Evolutionary conservation across 2,329 filamentous ascomycete genomes (phyloP).

Genomic region (Arthroderma uncinatum): DNA sequence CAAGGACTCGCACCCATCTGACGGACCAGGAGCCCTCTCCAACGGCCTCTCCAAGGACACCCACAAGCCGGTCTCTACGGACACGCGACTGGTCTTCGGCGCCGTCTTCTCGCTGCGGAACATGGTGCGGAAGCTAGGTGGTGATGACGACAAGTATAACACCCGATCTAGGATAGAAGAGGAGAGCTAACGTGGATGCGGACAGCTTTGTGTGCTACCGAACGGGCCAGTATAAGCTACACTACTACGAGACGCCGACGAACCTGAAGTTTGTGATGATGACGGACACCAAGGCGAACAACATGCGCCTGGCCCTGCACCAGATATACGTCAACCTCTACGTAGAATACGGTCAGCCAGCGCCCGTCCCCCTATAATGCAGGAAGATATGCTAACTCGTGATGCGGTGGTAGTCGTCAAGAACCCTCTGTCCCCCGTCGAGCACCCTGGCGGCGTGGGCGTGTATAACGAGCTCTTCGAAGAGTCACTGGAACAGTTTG

Average conservation of each 20-base stretch:
- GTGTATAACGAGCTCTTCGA: slow-evolving; percentile 57
- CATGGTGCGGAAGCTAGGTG: slow-evolving; percentile 91
- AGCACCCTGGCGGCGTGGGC: slow-evolving; percentile 50
- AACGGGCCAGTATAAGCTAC: slow-evolving; percentile 91
- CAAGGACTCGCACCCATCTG: slow-evolving; percentile 29
- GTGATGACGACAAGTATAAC: slow-evolving; percentile 63
- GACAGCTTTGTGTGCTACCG: slow-evolving; percentile 79
- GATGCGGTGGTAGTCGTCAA: slow-evolving; percentile 44
- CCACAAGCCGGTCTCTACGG: slow-evolving; percentile 49
- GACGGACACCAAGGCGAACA: slow-evolving; percentile 77
- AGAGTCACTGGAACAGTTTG: slow-evolving; percentile 43
- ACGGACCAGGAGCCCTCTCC: slow-evolving; percentile 29
- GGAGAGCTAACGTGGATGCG: not conserved
- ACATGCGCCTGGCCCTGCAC: slow-evolving; percentile 87
- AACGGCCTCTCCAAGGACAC: slow-evolving; percentile 29
- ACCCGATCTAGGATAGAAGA: not conserved
- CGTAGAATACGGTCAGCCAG: slow-evolving; percentile 69
- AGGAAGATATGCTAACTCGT: not conserved
- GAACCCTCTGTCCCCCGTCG: slow-evolving; percentile 50
- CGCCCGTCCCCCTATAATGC: too few relatives aligned
- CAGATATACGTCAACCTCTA: slow-evolving; percentile 98
- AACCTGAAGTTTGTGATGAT: slow-evolving; percentile 95
- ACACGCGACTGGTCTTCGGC: slow-evolving; percentile 95
- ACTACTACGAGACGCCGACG: slow-evolving; percentile 97
- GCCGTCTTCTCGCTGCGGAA: slow-evolving; percentile 93